A percentile compares a stretch with the other conserved stretches of the same genome.
phyloP scores from a whole-genome alignment of 768 basidiomycete genomes.

The Mrakia frigida region DNA sequence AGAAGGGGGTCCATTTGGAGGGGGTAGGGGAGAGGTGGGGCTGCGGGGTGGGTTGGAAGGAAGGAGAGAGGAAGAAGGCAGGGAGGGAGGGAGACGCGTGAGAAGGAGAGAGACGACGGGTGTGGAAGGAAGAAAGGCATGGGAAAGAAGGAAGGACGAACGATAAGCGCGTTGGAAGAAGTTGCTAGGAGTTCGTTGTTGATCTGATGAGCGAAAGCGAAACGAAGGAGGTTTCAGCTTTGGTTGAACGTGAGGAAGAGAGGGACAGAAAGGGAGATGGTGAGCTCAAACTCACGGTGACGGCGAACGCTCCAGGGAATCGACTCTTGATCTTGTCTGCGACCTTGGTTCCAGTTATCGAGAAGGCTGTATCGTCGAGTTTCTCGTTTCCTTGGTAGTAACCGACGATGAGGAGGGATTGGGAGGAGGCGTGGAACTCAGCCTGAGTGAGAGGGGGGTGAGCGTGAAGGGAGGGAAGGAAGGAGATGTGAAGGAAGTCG shows the following conservation, averaged over 20 bases:
- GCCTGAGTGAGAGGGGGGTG: constrained; percentile 33
- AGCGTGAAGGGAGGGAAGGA: constrained; percentile 25
- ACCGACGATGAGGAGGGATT: constrained; percentile 33
- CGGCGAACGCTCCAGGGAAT: constrained; percentile 59
- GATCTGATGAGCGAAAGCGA: neutral
- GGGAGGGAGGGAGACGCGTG: neutral
- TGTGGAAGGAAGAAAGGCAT: no score
- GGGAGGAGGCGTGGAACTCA: constrained; percentile 33
- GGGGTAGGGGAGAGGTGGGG: constrained; percentile 16
- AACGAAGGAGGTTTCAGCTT: neutral
- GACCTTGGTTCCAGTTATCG: constrained; percentile 62
- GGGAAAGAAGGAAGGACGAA: constrained; percentile 44
- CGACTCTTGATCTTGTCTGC: constrained; percentile 53
- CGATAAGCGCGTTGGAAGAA: constrained; percentile 50
- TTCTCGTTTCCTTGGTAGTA: constrained; percentile 48
- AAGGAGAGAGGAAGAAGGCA: neutral
- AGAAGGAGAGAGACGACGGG: neutral
- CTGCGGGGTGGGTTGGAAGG: neutral
- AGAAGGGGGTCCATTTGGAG: constrained; percentile 21
- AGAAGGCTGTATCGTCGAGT: constrained; percentile 57
- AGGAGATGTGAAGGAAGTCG: constrained; percentile 32
- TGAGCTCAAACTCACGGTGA: constrained; percentile 8
- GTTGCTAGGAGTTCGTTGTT: constrained; percentile 13
- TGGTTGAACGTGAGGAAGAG: neutral
- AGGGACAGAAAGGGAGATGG: neutral